A percentile compares a stretch with the other conserved stretches of the same genome.
Evolutionary conservation across 345 rosid genomes (phyloP).

Genomic region (Boechera stricta): DNA sequence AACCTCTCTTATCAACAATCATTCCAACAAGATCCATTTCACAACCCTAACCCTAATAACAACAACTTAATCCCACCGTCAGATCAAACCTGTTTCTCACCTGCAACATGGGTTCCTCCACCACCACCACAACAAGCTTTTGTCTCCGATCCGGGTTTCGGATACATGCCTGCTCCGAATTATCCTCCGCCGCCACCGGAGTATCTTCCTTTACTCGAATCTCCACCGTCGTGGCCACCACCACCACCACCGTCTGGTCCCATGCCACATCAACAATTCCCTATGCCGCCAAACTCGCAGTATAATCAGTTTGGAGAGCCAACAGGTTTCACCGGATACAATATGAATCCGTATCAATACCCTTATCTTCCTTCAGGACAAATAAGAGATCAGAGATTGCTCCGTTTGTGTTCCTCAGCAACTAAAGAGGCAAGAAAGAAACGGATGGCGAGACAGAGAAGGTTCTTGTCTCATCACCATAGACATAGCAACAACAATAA

Average conservation of each 20-base stretch:
- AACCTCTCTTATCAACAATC: constrained; percentile 44
- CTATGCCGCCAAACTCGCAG: constrained; percentile 46
- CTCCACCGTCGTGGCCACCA: constrained; percentile 43
- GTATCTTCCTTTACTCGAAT: constrained; percentile 30
- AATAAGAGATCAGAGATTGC: constrained; percentile 55
- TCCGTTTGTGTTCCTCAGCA: constrained; percentile 72
- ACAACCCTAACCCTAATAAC: constrained; percentile 56
- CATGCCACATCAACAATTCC: constrained; percentile 51
- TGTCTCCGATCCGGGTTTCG: constrained; percentile 52
- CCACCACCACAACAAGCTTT: constrained; percentile 43
- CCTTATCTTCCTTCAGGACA: constrained; percentile 51
- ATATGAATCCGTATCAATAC: constrained; percentile 58
- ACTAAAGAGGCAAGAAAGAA: constrained; percentile 97
- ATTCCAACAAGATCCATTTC: constrained; percentile 51
- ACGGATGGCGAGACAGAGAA: constrained; percentile 96
- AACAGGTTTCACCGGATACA: constrained; percentile 57
- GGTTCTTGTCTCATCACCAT: constrained; percentile 61
- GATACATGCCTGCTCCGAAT: constrained; percentile 38
- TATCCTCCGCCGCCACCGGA: constrained; percentile 39
- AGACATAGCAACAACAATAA: constrained; percentile 37
- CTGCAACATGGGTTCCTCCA: constrained; percentile 55
- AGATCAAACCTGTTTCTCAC: constrained; percentile 55
- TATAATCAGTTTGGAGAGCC: constrained; percentile 20
- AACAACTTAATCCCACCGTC: constrained; percentile 45
- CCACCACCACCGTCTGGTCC: constrained; percentile 36